Base-by-base conservation (phyloP, 176 grass and related monocot species). In the Calamus simplicifolius region DNA sequence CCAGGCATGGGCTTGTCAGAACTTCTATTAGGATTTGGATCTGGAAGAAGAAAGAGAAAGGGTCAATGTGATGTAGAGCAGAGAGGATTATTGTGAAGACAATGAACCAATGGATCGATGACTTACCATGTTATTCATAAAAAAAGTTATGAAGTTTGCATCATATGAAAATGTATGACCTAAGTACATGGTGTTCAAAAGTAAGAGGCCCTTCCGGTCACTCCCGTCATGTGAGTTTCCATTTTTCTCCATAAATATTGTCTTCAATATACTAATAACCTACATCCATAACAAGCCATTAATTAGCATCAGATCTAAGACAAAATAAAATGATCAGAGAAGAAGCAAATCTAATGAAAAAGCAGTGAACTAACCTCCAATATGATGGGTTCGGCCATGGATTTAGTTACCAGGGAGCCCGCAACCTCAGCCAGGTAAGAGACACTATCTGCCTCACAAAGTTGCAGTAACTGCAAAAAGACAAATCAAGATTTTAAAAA, bases 381-480 rank as follows among this genome's bases (percentile, higher is more conserved):
- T 73, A 82, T 85, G 58, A 95, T 81, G 57, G 80, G 78, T 69
- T 95, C 80, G 58, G 80, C 92, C 51, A 90, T 70, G 68, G 59
- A 72, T 81, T 82, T 90, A 64, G 77, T 90, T 58, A 75, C 85
- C 28, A 75, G 68, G 4, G 73, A 85, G 64, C 83, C 82, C 29
- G 92, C 92, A 3, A 96, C 86, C 77, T 90, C 92, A 88, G 90
- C 92, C 27, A 96, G 86, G 81, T 90, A 96, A 52, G 86, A 96
- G 55, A 96, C 69, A 64, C 68, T 90, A 71, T 96, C 92, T 61
- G 87, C 78, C 81, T 96, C 92, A 90, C 91, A 96, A 25, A 96
- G 77, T 71, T 90, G 91, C 58, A 96, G 58, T 64, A 96, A 71
- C 91, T 96, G 65, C 25, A 48, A 29, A 26, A 29, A 21, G 64